Evolutionary conservation across 179 eudicot species (phyloP), one percentile per base, ranked within the genome.

Genomic region (Monotropa hypopitys): DNA sequence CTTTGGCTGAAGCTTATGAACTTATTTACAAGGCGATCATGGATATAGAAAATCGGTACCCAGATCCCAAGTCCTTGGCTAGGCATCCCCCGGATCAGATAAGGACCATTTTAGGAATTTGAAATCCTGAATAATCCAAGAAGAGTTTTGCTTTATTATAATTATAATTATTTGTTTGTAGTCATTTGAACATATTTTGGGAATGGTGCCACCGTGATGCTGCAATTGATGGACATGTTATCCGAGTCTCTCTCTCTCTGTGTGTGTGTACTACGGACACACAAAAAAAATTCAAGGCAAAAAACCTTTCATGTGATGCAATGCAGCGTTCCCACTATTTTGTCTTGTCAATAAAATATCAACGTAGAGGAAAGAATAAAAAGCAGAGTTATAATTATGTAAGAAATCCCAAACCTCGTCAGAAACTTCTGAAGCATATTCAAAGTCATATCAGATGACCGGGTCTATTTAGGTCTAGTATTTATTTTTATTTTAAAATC

Each of bases 41-140:
- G 92, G 91, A 95, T 76, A 94, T 96, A 0, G 82, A 82, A 72
- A 95, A 95, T 77, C 74, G 78, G 16, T 95, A 91, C 75, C 90
- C 94, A 0, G 98, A 95, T 83, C 98, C 99, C 3, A 93, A 90
- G 87, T 88, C 98, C 3, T 83, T 95, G 63, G 98, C 99, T 4
- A 89, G 99, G 84, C 99, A 95, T 84, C 97, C 98, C 9, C 99
- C 99, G 3, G 90, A 87, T 83, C 98, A 93, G 83, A 93, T 95
- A 82, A 84, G 97, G 84, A 93, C 99, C 80, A 95, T 95, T 84
- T 89, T 95, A 85, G 99, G 99, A 61, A 95, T 95, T 72, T 93
- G 85, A 91, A 43, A 54, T 45, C 18, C 32, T 56, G 18, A 35
- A 56, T 32, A 49, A 45, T 18, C 23, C 13, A 35, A 33, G 70